phyloP scores from a whole-genome alignment of 108 stramenopile species.

The Skeletonema costatum region DNA sequence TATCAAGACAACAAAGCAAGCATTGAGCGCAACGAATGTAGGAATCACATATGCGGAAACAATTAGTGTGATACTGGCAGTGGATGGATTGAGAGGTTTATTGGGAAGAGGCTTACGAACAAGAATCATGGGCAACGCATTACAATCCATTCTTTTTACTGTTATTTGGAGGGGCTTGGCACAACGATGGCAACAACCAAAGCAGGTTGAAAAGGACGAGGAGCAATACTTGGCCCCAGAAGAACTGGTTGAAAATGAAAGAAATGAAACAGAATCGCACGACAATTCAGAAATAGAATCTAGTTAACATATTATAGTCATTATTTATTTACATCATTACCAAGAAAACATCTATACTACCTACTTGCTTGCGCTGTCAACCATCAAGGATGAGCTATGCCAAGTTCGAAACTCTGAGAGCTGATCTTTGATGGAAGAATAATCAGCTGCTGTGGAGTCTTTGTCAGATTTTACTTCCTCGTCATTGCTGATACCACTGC shows the following conservation, averaged over 20 bases:
- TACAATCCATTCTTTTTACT: conserved; percentile 83
- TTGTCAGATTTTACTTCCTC: background rate
- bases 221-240: background rate
- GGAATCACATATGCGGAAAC: conserved; percentile 65
- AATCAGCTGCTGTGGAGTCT: conserved; percentile 4
- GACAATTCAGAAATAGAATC: background rate
- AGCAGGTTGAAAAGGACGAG: background rate
- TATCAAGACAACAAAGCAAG: conserved; percentile 89
- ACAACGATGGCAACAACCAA: conserved; percentile 43
- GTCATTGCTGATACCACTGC: background rate
- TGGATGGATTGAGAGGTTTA: conserved; percentile 85
- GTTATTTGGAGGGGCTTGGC: conserved; percentile 84
- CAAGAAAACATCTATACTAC: background rate
- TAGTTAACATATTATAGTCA: background rate
- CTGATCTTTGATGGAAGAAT: conserved; percentile 33
- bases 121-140: conserved; percentile 79
- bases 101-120: conserved; percentile 82
- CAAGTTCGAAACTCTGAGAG: conserved; percentile 37
- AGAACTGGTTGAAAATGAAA: background rate
- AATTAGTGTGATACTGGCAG: conserved; percentile 75
- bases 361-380: conserved; percentile 12
- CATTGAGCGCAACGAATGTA: conserved; percentile 60
- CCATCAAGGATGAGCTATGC: conserved; percentile 32
- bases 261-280: background rate
- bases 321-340: background rate